Conservation (phyloP, 441 rosid genomes). For the Populus hybrid region DNA sequence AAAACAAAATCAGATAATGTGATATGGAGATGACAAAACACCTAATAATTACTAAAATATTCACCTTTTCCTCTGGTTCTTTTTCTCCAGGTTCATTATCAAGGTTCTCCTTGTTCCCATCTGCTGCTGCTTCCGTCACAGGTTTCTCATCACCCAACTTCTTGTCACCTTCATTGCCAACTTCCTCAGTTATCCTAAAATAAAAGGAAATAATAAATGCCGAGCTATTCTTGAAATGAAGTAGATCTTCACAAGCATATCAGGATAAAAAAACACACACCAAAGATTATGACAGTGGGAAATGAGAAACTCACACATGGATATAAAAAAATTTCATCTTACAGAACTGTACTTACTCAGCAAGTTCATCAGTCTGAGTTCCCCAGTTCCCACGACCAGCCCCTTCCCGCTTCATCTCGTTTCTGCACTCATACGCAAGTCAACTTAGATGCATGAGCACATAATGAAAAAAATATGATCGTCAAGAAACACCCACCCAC, state of each 20-base stretch:
- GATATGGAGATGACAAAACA: not conserved
- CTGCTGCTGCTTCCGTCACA: constrained; percentile 51
- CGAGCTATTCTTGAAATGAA: not conserved
- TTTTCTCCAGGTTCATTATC: constrained; percentile 66
- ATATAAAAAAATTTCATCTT: not conserved
- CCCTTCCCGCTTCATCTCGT: constrained; percentile 74
- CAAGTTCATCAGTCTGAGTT: constrained; percentile 57
- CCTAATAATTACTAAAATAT: not conserved
- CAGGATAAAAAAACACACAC: not conserved
- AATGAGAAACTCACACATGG: not conserved
- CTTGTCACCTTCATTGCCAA: constrained; percentile 35
- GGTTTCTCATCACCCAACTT: constrained; percentile 34
- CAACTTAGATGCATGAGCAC: not conserved
- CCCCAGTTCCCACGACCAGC: constrained; percentile 92
- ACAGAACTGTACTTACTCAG: constrained; percentile 46
- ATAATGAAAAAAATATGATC: not conserved
- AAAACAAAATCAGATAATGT: not conserved
- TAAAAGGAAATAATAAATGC: not conserved
- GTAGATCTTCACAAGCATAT: not conserved
- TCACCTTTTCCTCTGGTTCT: constrained; percentile 37
- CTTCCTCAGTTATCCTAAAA: constrained; percentile 53
- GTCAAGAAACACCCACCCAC: constrained; percentile 44
- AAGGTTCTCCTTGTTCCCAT: constrained; percentile 43
- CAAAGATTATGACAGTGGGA: not conserved
- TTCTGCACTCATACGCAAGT: constrained; percentile 32